These are phyloP conservation scores for Ricinus communis DNA, from an alignment of 345 rosid genomes.

Conservation along the genomic window DNA sequence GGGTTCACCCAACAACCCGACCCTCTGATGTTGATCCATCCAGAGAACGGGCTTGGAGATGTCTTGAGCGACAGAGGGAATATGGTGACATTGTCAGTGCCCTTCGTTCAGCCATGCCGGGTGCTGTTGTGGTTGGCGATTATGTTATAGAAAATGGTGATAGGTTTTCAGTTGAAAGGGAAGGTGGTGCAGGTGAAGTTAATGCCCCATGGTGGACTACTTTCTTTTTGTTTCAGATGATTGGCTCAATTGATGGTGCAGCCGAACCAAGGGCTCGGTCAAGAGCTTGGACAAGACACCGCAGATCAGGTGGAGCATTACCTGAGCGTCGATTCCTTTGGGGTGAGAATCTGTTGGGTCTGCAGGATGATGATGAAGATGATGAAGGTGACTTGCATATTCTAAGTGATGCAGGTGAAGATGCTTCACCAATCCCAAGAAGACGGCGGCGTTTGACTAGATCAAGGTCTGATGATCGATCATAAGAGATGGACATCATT, in stretches of 20 bases:
- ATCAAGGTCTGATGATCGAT: conserved; percentile 63
- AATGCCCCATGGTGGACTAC: conserved; percentile 67
- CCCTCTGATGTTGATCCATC: conserved; percentile 88
- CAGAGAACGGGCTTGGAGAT: conserved; percentile 84
- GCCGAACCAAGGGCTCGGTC: conserved; percentile 65
- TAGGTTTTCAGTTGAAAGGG: conserved; percentile 61
- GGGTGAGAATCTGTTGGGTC: conserved; percentile 87
- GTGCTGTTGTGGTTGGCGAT: conserved; percentile 92
- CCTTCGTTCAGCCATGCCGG: conserved; percentile 81
- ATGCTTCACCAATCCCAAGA: conserved; percentile 59
- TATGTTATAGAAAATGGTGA: conserved; percentile 88
- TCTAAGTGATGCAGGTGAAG: conserved; percentile 51
- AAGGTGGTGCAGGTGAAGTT: conserved; percentile 42
- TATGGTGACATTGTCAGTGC: conserved; percentile 85
- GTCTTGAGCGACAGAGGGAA: conserved; percentile 75
- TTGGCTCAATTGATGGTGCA: conserved; percentile 57
- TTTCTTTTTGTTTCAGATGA: conserved; percentile 78
- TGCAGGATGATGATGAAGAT: conserved; percentile 59
- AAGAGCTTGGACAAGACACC: conserved; percentile 75
- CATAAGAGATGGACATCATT: conserved; percentile 31
- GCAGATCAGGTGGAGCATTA: conserved; percentile 47
- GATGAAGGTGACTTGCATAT: conserved; percentile 47
- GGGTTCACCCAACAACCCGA: conserved; percentile 67
- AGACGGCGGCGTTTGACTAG: conserved; percentile 63
- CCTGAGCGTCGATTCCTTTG: conserved; percentile 77